A percentile compares a stretch with the other conserved stretches of the same genome.
phyloP scores from a whole-genome alignment of 2,329 filamentous ascomycete species.

The Biscogniauxia marginata region DNA sequence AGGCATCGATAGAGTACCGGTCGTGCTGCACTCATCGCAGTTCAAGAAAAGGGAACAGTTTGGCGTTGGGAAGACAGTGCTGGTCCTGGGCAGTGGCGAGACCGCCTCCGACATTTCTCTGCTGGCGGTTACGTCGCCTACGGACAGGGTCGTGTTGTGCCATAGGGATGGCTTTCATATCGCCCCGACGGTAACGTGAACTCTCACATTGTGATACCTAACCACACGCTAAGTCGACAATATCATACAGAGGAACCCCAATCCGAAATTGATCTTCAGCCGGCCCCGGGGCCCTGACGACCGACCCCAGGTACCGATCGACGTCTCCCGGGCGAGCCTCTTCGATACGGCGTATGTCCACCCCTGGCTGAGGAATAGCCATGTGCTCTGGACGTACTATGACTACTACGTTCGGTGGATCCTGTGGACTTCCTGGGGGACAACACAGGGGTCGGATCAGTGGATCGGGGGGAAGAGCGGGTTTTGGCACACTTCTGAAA shows the following conservation, averaged over 20 bases:
- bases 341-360: slow-evolving; percentile 53
- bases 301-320: slow-evolving; percentile 45
- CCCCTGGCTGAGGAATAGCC: slow-evolving; percentile 42
- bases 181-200: slow-evolving; percentile 39
- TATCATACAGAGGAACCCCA: slow-evolving; percentile 26
- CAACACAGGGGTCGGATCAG: slow-evolving; percentile 45
- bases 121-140: slow-evolving; percentile 43
- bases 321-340: slow-evolving; percentile 45
- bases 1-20: slow-evolving; percentile 37
- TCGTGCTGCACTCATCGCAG: slow-evolving; percentile 42
- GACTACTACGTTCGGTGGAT: slow-evolving; percentile 44
- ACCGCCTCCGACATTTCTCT: slow-evolving; percentile 46
- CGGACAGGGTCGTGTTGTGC: slow-evolving; percentile 42
- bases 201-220: neutral
- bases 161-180: slow-evolving; percentile 47
- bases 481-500: slow-evolving; percentile 29
- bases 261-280: slow-evolving; percentile 23
- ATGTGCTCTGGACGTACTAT: slow-evolving; percentile 45
- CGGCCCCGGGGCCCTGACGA: slow-evolving; percentile 16
- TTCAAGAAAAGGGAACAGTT: slow-evolving; percentile 44
- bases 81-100: slow-evolving; percentile 45
- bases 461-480: slow-evolving; percentile 45
- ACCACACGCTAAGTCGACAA: slow-evolving; percentile 2
- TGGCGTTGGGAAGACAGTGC: slow-evolving; percentile 37
- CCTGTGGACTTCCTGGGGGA: slow-evolving; percentile 44